phyloP scores from a whole-genome alignment of 139 green algal genomes.

The Zygnema circumcarinatum region DNA sequence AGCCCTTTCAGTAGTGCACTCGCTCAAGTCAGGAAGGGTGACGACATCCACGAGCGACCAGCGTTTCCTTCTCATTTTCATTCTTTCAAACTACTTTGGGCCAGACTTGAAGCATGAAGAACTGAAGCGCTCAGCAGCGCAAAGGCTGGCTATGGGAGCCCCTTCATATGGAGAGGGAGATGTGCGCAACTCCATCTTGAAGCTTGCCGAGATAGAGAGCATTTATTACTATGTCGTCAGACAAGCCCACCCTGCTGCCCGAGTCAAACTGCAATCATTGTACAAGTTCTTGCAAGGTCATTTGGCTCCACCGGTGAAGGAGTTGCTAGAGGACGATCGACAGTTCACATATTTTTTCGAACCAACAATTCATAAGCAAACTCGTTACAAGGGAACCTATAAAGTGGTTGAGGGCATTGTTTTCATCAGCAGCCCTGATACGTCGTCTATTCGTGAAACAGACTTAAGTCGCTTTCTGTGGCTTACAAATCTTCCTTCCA shows the following conservation, averaged over 20 bases:
- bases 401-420: slow-evolving; percentile 21
- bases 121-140: not conserved
- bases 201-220: slow-evolving; percentile 1
- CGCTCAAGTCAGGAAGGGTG: not conserved
- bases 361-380: not conserved
- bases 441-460: slow-evolving; percentile 1
- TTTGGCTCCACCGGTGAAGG: slow-evolving; percentile 5
- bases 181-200: slow-evolving; percentile 16
- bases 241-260: not conserved
- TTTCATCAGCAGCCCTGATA: slow-evolving; percentile 7
- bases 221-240: slow-evolving; percentile 25
- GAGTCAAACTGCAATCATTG: slow-evolving; percentile 23
- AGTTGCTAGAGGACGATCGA: slow-evolving; percentile 3
- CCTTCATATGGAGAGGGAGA: not conserved
- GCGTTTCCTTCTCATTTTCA: slow-evolving; percentile 20
- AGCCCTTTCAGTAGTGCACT: not conserved
- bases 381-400: slow-evolving; percentile 19
- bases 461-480: not conserved
- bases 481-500: not conserved
- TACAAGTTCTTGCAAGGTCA: slow-evolving; percentile 24
- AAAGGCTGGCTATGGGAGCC: not conserved
- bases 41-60: slow-evolving; percentile 9
- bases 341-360: slow-evolving; percentile 5
- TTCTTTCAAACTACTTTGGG: slow-evolving; percentile 22
- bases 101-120: slow-evolving; percentile 14